Percentiles rank a stretch among this genome's conserved stretches.
Evolutionary conservation across 2,329 filamentous ascomycete genomes (phyloP).

Genomic region (Fusarium armeniacum): DNA sequence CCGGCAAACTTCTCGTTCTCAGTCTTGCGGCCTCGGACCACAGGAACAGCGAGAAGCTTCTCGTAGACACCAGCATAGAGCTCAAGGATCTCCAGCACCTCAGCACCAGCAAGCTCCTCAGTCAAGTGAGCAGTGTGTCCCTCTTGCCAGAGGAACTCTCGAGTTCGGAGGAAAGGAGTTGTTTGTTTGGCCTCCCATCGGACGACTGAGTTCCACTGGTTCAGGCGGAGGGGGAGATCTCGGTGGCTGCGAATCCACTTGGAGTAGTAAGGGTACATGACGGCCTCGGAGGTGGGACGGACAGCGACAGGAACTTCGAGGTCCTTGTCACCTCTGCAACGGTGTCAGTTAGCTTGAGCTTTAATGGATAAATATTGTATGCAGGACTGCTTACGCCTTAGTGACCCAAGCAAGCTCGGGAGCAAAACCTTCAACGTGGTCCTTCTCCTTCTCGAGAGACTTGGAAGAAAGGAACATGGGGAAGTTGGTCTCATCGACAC

Average conservation of each 20-base stretch:
- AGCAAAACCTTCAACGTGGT: slow-evolving; percentile 98
- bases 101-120: slow-evolving; percentile 82
- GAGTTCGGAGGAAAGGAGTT: slow-evolving; percentile 86
- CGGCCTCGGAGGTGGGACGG: slow-evolving; percentile 77
- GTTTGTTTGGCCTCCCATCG: slow-evolving; percentile 98
- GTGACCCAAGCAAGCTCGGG: slow-evolving; percentile 93
- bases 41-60: slow-evolving; percentile 91
- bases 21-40: slow-evolving; percentile 94
- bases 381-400: slow-evolving; percentile 71
- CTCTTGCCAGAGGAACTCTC: slow-evolving; percentile 99
- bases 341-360: slow-evolving; percentile 33
- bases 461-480: slow-evolving; percentile 95
- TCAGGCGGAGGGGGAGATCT: slow-evolving; percentile 92
- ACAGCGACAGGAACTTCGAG: slow-evolving; percentile 84
- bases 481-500: slow-evolving; percentile 96
- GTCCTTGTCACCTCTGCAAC: slow-evolving; percentile 83
- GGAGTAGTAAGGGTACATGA: slow-evolving; percentile 96
- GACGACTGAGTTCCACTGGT: slow-evolving; percentile 96
- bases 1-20: slow-evolving; percentile 99
- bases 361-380: background rate
- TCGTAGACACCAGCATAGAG: slow-evolving; percentile 94
- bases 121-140: slow-evolving; percentile 92
- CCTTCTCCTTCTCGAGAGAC: slow-evolving; percentile 89
- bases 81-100: slow-evolving; percentile 94
- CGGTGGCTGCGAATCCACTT: slow-evolving; percentile 98